These are phyloP conservation scores for Candida frijolesensis DNA, from an alignment of 1,139 yeast species.

Conservation along the genomic window DNA sequence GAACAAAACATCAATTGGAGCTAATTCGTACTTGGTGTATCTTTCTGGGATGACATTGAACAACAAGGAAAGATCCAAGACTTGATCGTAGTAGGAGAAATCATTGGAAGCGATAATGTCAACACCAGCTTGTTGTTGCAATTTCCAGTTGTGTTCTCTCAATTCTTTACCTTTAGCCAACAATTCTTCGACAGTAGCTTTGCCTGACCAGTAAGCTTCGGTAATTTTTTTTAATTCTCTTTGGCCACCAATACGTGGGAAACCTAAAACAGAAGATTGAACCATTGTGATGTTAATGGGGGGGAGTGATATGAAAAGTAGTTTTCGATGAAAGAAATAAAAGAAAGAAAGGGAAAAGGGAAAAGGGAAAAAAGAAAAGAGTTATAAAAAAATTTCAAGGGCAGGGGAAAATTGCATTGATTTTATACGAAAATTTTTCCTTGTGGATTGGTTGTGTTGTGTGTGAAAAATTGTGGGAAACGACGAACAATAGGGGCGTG, in stretches of 20 bases:
- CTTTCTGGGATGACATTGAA: conserved; percentile 97
- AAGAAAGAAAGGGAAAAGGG: conserved; percentile 8
- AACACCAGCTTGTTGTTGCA: conserved; percentile 96
- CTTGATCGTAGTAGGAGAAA: conserved; percentile 97
- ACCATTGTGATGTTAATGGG: conserved; percentile 58
- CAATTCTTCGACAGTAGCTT: conserved; percentile 83
- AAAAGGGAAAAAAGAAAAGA: conserved; percentile 5
- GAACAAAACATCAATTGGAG: conserved; percentile 88
- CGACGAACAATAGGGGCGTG: neutral
- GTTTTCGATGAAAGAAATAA: conserved; percentile 2
- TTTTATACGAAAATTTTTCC: conserved; percentile 2
- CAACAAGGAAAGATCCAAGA: conserved; percentile 85
- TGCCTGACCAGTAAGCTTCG: conserved; percentile 98
- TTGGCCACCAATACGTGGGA: conserved; percentile 99
- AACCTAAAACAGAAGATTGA: conserved; percentile 94
- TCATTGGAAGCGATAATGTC: conserved; percentile 97
- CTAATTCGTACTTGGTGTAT: conserved; percentile 88
- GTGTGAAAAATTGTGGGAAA: neutral
- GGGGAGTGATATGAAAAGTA: conserved; percentile 2
- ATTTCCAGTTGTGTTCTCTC: conserved; percentile 96
- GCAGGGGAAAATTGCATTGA: conserved; percentile 5
- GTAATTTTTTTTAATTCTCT: conserved; percentile 99
- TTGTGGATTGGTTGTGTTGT: neutral
- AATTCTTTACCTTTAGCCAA: conserved; percentile 92
- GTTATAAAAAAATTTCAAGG: neutral